Evolutionary conservation across 75 land plant genomes (phyloP), one percentile per base, ranked within the genome.

Genomic region (Selaginella moellendorffii): DNA sequence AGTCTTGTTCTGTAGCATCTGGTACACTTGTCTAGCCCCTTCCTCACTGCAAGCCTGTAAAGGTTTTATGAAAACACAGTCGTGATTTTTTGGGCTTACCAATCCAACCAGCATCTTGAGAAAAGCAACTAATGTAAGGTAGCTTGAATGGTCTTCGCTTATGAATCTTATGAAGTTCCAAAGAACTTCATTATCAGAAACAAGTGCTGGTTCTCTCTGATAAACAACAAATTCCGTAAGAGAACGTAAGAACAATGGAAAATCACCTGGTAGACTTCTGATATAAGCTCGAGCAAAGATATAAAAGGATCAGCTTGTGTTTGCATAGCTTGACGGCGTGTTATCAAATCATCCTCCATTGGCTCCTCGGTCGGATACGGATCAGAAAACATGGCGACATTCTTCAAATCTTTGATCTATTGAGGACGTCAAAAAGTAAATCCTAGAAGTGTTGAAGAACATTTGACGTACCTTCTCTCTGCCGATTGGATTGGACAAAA

Each of bases 101-200:
- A 93, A 64, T 53, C 90, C 68, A 29, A 76, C 67, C 23, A 93
- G 85, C 90, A 93, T 72, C 23, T 76, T 80, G 61, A 93, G 71
- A 68, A 93, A 93, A 62, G 98, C 95, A 53, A 89, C 96, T 27
- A 93, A 78, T 0, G 96, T 93, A 21, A 80, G 79, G 66, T 85
- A 72, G 54, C 79, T 88, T 2, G 86, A 78, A 71, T 89, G 98
- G 72, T 89, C 93, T 65, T 93, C 98, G 56, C 98, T 90, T 52
- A 86, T 89, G 82, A 89, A 88, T 53, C 83, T 78, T 27, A 84
- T 83, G 65, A 93, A 93, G 53, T 92, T 82, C 98, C 98, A 93
- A 25, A 93, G 59, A 26, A 76, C 96, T 56, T 93, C 98, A 85
- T 89, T 93, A 30, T 88, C 96, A 62, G 78, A 66, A 21, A 84